These are phyloP conservation scores for Elsinoe perseae DNA, from an alignment of 2,329 filamentous ascomycete species.

Conservation along the genomic window DNA sequence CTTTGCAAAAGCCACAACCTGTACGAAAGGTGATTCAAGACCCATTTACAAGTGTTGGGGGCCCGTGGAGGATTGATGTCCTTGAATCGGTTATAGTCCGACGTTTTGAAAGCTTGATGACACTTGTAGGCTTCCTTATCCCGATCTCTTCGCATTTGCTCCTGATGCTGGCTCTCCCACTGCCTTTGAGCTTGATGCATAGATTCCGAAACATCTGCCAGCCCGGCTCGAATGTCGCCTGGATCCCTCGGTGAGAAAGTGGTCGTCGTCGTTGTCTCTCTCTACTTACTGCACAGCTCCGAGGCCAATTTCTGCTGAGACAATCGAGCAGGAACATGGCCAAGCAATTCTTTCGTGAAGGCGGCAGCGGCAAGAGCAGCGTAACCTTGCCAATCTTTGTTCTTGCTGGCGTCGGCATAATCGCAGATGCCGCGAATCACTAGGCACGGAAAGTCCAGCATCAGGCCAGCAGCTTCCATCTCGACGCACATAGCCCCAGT, in stretches of 20 bases:
- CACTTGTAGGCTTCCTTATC: slow-evolving; percentile 2
- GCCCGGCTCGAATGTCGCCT: neutral
- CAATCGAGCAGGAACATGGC: neutral
- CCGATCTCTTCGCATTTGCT: neutral
- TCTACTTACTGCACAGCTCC: neutral
- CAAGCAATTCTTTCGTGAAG: slow-evolving; percentile 21
- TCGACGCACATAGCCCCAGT: slow-evolving; percentile 18
- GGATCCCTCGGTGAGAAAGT: neutral
- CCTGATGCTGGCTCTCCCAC: neutral
- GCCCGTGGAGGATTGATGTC: slow-evolving; percentile 28
- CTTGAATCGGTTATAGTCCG: slow-evolving; percentile 28
- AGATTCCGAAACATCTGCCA: neutral
- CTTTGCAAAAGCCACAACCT: slow-evolving; percentile 23
- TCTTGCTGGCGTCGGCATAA: slow-evolving; percentile 24
- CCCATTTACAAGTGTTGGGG: slow-evolving; percentile 31
- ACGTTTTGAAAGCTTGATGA: slow-evolving; percentile 24
- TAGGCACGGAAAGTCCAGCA: slow-evolving; percentile 20
- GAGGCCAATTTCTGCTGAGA: neutral
- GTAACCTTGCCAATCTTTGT: slow-evolving; percentile 23
- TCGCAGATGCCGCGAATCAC: slow-evolving; percentile 25
- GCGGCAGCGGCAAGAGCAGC: slow-evolving; percentile 22
- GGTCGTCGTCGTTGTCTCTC: neutral
- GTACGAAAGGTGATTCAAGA: slow-evolving; percentile 26
- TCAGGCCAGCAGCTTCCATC: slow-evolving; percentile 17
- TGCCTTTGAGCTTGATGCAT: neutral